These are phyloP conservation scores for Quercus berberidifolia DNA, from an alignment of 306 rosid species.

Conservation along the genomic window DNA sequence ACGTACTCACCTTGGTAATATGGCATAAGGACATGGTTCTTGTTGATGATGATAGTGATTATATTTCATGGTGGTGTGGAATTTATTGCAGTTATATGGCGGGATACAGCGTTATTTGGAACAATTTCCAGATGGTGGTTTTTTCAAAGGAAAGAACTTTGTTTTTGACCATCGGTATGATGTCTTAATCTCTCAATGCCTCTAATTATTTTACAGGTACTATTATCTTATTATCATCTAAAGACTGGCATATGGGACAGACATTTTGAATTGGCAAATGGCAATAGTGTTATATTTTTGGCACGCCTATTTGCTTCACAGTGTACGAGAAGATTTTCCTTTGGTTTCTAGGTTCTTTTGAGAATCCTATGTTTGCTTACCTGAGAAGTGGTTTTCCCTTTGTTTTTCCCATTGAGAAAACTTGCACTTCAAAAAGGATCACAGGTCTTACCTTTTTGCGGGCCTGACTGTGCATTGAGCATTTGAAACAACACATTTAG, in stretches of 20 bases:
- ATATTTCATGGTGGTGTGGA: constrained; percentile 7
- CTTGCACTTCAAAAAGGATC: neutral
- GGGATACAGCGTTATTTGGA: constrained; percentile 94
- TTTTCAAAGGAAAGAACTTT: constrained; percentile 85
- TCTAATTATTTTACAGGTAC: constrained; percentile 2
- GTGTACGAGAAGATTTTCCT: too few relatives aligned
- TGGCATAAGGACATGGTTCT: neutral
- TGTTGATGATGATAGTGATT: neutral
- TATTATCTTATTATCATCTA: constrained; percentile 14
- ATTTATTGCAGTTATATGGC: constrained; percentile 70
- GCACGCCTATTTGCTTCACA: too few relatives aligned
- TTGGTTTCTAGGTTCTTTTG: neutral
- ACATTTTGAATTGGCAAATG: neutral
- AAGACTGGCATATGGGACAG: neutral
- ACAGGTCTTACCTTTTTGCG: neutral
- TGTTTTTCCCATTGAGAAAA: neutral
- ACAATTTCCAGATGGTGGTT: constrained; percentile 87
- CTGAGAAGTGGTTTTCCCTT: neutral
- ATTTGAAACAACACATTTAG: neutral
- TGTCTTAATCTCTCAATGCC: constrained; percentile 8
- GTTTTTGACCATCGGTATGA: constrained; percentile 90
- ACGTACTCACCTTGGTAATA: neutral
- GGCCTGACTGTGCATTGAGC: neutral
- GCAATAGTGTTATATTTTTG: neutral
- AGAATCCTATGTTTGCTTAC: neutral